Evolutionary conservation across 495 filamentous ascomycete species (phyloP).

Genomic region (Aspergillus bertholletiae): DNA sequence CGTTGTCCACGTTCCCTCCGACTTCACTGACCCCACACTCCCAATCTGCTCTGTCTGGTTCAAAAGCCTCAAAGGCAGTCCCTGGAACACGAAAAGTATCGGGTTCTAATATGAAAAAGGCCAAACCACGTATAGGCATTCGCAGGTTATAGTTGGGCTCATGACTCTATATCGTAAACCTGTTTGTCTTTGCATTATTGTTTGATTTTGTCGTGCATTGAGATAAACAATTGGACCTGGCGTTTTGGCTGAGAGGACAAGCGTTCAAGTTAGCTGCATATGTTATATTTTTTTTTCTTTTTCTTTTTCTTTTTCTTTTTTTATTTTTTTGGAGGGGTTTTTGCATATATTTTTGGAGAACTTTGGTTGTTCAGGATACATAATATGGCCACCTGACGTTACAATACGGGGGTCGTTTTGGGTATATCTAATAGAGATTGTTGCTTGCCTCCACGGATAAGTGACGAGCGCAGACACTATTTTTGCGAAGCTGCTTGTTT

Average conservation of each 20-base stretch:
- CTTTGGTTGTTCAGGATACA: not conserved
- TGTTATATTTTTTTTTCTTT: not conserved
- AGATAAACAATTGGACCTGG: not conserved
- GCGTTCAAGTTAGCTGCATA: too few species aligned
- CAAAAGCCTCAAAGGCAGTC: slow-evolving; percentile 16
- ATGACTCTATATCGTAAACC: not conserved
- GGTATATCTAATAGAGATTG: too few species aligned
- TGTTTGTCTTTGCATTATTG: not conserved
- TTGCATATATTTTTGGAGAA: not conserved
- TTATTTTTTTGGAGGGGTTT: not conserved
- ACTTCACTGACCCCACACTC: slow-evolving; percentile 7
- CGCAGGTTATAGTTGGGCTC: slow-evolving; percentile 29
- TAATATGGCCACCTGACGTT: not conserved
- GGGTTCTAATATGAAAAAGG: slow-evolving; percentile 14
- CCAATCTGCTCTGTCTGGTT: slow-evolving; percentile 4
- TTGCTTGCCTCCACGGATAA: too few species aligned
- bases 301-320: too few species aligned
- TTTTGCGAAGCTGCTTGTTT: slow-evolving; percentile 9
- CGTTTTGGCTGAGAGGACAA: not conserved
- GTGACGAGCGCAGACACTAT: too few species aligned
- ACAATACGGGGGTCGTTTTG: too few species aligned
- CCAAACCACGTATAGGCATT: slow-evolving; percentile 38
- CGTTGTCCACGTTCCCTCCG: slow-evolving; percentile 1
- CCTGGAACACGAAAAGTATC: slow-evolving; percentile 26
- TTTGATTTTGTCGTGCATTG: not conserved